Evolutionary conservation across 129 eudicot species (phyloP).

Genomic region (Heracleum sosnowskyi): DNA sequence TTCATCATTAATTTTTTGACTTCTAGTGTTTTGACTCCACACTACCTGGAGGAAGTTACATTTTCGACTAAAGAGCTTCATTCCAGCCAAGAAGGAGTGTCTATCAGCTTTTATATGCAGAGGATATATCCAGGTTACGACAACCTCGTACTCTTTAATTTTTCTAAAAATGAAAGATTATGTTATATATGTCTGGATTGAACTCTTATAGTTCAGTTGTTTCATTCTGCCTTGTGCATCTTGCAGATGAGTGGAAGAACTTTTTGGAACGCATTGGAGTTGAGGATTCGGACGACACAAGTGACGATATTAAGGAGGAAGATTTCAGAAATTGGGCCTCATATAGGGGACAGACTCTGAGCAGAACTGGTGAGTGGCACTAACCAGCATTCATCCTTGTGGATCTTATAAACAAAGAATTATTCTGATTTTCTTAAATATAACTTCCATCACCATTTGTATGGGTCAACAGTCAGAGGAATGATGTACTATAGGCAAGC

Average conservation of each 20-base stretch:
- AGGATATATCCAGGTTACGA: constrained; percentile 80
- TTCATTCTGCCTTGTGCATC: constrained; percentile 8
- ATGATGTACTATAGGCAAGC: constrained; percentile 98
- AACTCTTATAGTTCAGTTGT: not conserved
- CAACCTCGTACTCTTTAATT: not conserved
- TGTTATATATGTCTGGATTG: not conserved
- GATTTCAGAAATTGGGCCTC: constrained; percentile 89
- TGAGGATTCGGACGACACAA: constrained; percentile 32
- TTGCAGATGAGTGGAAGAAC: constrained; percentile 73
- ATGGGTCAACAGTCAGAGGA: constrained; percentile 62
- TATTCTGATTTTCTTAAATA: not conserved
- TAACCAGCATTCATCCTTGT: constrained; percentile 1
- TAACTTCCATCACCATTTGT: constrained; percentile 11
- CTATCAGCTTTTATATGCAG: constrained; percentile 80
- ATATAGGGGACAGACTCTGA: constrained; percentile 83
- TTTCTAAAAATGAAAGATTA: not conserved
- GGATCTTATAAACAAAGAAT: not conserved
- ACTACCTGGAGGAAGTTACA: constrained; percentile 79
- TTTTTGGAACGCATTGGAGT: constrained; percentile 65
- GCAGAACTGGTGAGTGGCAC: constrained; percentile 67
- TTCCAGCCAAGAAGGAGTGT: constrained; percentile 55
- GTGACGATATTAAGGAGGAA: constrained; percentile 42
- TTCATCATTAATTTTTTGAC: constrained; percentile 9
- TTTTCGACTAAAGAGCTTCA: constrained; percentile 76
- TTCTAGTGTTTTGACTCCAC: constrained; percentile 90